A percentile compares a stretch with the other conserved stretches of the same genome.
phyloP scores from a whole-genome alignment of 2,329 filamentous ascomycete genomes.

The Penicillium oxalicum region DNA sequence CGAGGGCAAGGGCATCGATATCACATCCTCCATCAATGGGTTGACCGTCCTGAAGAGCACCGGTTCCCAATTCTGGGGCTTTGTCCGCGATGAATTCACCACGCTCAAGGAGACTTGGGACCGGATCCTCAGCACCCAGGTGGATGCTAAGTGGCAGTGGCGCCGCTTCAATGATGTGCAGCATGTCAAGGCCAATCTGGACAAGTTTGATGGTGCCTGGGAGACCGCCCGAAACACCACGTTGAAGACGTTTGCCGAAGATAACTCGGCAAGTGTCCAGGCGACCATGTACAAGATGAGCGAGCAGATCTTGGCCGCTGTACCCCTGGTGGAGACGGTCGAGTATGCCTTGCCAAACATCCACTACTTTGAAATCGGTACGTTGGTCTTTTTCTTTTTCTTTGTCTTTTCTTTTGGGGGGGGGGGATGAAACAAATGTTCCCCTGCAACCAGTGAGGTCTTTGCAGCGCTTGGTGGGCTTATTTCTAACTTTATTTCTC shows the following conservation, averaged over 20 bases:
- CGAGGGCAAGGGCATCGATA: constrained; percentile 62
- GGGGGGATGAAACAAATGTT: neutral
- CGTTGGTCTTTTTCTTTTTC: constrained; percentile 20
- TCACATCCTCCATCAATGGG: constrained; percentile 72
- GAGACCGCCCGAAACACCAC: constrained; percentile 73
- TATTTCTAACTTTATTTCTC: constrained; percentile 4
- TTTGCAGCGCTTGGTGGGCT: too few relatives aligned
- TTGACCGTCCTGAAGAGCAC: constrained; percentile 93
- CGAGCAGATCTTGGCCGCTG: constrained; percentile 72
- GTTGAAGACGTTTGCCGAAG: constrained; percentile 83
- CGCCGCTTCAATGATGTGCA: constrained; percentile 59
- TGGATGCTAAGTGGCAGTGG: constrained; percentile 86
- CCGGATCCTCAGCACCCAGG: constrained; percentile 88
- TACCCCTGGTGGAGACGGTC: constrained; percentile 65
- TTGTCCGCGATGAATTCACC: constrained; percentile 88
- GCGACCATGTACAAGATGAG: constrained; percentile 99
- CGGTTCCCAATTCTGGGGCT: constrained; percentile 91
- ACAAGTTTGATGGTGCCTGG: constrained; percentile 74
- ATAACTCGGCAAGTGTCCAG: constrained; percentile 89
- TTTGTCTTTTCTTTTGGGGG: neutral
- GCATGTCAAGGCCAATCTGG: constrained; percentile 59
- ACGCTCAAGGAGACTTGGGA: constrained; percentile 88
- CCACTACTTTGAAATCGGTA: constrained; percentile 90
- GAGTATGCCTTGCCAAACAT: constrained; percentile 91
- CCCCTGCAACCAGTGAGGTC: too few relatives aligned